Evolutionary conservation across 2,329 filamentous ascomycete genomes (phyloP), one percentile per base, ranked within the genome.

Genomic region (Coniochaeta sp.): DNA sequence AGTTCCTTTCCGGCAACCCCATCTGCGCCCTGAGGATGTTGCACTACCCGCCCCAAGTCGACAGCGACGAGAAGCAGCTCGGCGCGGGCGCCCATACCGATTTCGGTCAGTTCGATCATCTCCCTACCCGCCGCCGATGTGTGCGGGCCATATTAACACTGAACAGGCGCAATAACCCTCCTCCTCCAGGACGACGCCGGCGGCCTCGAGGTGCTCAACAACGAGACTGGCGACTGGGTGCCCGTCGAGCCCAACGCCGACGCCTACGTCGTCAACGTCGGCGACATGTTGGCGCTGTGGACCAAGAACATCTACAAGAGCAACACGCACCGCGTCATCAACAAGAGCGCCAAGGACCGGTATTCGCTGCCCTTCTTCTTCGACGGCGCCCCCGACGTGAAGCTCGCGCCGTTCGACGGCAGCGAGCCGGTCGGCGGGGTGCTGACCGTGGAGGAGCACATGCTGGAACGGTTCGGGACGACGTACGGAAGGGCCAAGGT

Each of bases 341-440:
- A 84, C 71, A 73, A 74, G 50, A 77, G 75, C 2, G 73, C 72
- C 1, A 71, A 70, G 10, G 78, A 83, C 65, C 74, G 83, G 40
- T 85, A 83, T 66, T 82, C 78, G 7, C 73, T 85, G n/a, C 80
- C 81, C 0, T 79, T 84, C 58, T 85, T 84, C 68, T 79, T 83
- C 59, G 79, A 80, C 59, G 81, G 81, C 4, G 82, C 83, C 68
- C 71, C 79, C 6, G 78, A 82, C 57, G 66, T 68, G 12, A 63
- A 66, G 62, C 65, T 74, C 42, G 55, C 62, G 3, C 72, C 72
- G 1, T 64, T 73, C 17, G 71, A 73, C 55, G 70, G 69, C 16
- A 70, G 68, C 57, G 62, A 61, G 58, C 67, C 66, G 6, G 56
- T 61, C 16, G 66, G 62, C 9, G 66, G 65, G 44, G 63, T 65